Evolutionary conservation across 129 eudicot genomes (phyloP).

Genomic region (Artemisia tridentata): DNA sequence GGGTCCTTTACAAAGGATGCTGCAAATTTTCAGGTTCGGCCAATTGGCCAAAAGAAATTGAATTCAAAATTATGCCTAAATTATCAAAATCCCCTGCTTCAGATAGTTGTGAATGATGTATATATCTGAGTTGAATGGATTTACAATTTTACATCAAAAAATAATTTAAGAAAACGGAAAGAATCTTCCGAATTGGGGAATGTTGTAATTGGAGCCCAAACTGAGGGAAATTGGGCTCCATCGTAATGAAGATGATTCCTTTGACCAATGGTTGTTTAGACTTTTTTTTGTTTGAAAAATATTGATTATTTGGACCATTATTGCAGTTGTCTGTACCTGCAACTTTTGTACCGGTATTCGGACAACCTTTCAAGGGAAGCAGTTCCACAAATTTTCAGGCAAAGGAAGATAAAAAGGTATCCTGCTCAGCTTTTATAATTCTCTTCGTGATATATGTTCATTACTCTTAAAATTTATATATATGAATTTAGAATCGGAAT

Average conservation of each 20-base stretch:
- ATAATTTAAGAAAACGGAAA: background rate
- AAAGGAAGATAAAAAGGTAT: constrained; percentile 63
- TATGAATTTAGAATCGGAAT: constrained; percentile 68
- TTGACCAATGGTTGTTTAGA: too few species aligned
- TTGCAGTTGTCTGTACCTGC: constrained; percentile 84
- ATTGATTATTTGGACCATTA: constrained; percentile 8
- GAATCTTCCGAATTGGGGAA: background rate
- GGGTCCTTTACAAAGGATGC: background rate
- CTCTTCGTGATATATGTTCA: background rate
- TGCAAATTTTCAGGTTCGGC: constrained; percentile 10
- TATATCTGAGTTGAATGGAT: background rate
- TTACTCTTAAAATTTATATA: background rate
- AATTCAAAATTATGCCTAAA: background rate
- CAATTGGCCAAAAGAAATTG: constrained; percentile 5
- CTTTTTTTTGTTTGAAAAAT: background rate
- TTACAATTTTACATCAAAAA: background rate
- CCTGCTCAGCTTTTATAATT: background rate
- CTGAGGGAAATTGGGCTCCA: background rate
- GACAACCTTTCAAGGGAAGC: constrained; percentile 70
- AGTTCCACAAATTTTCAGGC: constrained; percentile 71
- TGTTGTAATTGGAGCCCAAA: background rate
- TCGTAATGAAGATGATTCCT: constrained; percentile 5
- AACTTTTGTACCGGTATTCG: constrained; percentile 65
- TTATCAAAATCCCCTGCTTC: background rate
- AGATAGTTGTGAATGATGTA: background rate